Percentiles rank a stretch among this genome's conserved stretches.
These are phyloP conservation scores for Scheffersomyces illinoinensis DNA, from an alignment of 1,139 yeast species.

Conservation along the genomic window DNA sequence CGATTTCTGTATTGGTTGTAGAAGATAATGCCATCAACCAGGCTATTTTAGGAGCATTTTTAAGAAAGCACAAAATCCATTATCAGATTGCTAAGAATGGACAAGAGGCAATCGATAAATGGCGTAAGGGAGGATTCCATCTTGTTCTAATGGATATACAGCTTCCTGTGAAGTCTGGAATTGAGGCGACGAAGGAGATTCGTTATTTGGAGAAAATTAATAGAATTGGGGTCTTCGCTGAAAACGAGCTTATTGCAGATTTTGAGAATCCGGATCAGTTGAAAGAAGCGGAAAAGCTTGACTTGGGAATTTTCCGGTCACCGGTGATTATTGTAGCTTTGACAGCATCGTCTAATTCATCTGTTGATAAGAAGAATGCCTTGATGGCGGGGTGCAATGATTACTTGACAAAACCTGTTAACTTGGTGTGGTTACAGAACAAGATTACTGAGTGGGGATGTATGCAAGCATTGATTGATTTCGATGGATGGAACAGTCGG, in stretches of 20 bases:
- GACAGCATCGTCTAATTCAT: constrained; percentile 82
- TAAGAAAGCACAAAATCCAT: constrained; percentile 81
- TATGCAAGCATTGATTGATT: constrained; percentile 96
- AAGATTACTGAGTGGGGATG: constrained; percentile 96
- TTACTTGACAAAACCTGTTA: constrained; percentile 94
- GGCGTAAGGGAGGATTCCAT: constrained; percentile 92
- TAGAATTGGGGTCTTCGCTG: constrained; percentile 77
- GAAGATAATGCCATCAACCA: constrained; percentile 96
- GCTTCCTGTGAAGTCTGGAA: constrained; percentile 88
- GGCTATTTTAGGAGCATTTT: constrained; percentile 88
- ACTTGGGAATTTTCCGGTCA: constrained; percentile 65
- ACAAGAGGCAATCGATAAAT: constrained; percentile 85
- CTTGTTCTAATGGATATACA: constrained; percentile 94
- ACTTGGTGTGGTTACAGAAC: constrained; percentile 88
- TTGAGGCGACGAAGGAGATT: constrained; percentile 89
- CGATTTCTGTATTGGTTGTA: constrained; percentile 86
- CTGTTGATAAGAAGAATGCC: constrained; percentile 88
- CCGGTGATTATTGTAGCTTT: constrained; percentile 96
- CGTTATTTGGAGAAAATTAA: constrained; percentile 79
- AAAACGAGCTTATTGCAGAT: constrained; percentile 33
- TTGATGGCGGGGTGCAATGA: constrained; percentile 97
- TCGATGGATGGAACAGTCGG: constrained; percentile 81
- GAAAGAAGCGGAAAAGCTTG: constrained; percentile 51
- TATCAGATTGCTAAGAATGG: constrained; percentile 90
- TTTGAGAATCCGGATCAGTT: constrained; percentile 22